Percentiles rank a stretch among this genome's conserved stretches.
Conservation (phyloP, 345 rosid species). For the Populus pruinosa region DNA sequence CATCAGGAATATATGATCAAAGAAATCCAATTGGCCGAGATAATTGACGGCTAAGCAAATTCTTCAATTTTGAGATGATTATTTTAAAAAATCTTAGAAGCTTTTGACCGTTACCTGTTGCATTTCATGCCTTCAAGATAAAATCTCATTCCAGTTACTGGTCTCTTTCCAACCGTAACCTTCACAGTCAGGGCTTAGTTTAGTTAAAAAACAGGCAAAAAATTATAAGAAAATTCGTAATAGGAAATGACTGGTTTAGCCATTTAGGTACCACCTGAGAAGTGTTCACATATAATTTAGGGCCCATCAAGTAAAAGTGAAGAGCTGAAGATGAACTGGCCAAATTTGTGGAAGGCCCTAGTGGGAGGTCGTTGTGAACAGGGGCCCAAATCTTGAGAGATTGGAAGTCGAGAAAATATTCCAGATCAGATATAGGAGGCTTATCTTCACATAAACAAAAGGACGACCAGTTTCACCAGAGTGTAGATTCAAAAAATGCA, state of each 20-base stretch:
- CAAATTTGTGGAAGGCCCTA: constrained; percentile 69
- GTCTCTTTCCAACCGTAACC: constrained; percentile 56
- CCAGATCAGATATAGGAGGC: constrained; percentile 70
- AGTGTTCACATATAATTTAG: constrained; percentile 80
- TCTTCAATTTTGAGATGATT: neutral
- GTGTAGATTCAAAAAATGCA: neutral
- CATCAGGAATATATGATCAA: neutral
- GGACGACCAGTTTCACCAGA: neutral
- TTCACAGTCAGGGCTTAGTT: constrained; percentile 11
- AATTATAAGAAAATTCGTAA: neutral
- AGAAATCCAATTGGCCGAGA: neutral
- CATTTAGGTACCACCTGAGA: constrained; percentile 40
- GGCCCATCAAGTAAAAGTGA: constrained; percentile 68
- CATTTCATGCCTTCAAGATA: constrained; percentile 90
- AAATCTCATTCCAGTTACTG: constrained; percentile 80
- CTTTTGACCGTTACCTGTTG: constrained; percentile 50
- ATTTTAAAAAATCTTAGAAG: neutral
- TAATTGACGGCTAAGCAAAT: neutral
- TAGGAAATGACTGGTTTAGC: neutral
- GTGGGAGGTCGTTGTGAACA: constrained; percentile 79
- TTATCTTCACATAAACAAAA: constrained; percentile 49
- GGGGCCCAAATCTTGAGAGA: constrained; percentile 86
- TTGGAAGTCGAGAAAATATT: constrained; percentile 74
- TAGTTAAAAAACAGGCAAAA: neutral
- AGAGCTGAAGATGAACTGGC: constrained; percentile 56